A percentile compares a stretch with the other conserved stretches of the same genome.
Conservation (phyloP, 177 flowering plant species). For the Telopea speciosissima region DNA sequence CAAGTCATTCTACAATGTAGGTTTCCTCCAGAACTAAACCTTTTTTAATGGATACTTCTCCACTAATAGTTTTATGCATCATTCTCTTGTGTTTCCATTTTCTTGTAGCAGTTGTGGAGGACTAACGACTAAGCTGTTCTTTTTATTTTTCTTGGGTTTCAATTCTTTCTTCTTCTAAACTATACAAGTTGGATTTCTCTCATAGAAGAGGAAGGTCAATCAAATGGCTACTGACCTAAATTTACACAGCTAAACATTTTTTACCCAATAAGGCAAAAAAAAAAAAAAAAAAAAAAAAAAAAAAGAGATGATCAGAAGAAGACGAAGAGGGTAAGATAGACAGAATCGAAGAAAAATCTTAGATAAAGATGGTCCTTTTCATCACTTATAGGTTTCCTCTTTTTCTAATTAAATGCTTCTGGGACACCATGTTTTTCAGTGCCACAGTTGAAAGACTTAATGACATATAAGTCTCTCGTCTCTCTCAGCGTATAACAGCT, state of each 20-base stretch:
- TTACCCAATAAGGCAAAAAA: background rate
- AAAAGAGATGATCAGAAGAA: constrained; percentile 5
- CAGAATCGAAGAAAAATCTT: too few relatives aligned
- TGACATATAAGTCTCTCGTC: constrained; percentile 18
- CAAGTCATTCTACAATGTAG: too few relatives aligned
- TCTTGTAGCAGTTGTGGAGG: too few relatives aligned
- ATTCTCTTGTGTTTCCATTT: too few relatives aligned
- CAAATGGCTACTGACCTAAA: background rate
- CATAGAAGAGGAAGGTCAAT: background rate
- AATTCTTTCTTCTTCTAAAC: too few relatives aligned
- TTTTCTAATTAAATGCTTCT: constrained; percentile 20
- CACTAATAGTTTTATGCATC: too few relatives aligned
- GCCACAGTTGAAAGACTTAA: constrained; percentile 42
- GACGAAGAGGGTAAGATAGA: constrained; percentile 1
- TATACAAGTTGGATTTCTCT: too few relatives aligned
- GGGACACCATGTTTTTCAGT: constrained; percentile 60
- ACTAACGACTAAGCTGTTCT: too few relatives aligned
- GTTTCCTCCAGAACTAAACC: too few relatives aligned
- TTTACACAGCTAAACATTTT: background rate
- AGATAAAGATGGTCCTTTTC: constrained; percentile 23
- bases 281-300: constrained; percentile 1
- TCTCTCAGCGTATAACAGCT: constrained; percentile 30
- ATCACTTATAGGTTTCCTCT: constrained; percentile 21
- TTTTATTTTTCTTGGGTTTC: too few relatives aligned
- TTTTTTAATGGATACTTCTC: too few relatives aligned